Conservation (phyloP, 179 eudicot genomes). For the Patellifolia procumbens region DNA sequence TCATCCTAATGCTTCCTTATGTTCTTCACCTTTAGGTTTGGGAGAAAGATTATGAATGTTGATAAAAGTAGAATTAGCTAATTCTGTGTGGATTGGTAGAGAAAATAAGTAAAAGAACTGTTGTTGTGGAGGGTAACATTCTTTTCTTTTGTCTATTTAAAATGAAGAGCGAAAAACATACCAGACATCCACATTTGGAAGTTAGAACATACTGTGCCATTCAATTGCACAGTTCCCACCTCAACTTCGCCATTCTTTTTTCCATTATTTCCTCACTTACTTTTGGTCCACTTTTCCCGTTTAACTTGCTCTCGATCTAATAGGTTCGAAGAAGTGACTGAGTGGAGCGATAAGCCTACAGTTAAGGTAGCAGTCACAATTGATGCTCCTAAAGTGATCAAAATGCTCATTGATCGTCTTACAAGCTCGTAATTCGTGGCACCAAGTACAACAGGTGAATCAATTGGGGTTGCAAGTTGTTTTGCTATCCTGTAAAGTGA, state of each 20-base stretch:
- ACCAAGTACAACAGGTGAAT: not conserved
- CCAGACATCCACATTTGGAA: too few species aligned
- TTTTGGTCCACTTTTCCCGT: not conserved
- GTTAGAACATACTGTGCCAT: not conserved
- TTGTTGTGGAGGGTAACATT: too few species aligned
- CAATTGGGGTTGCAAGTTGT: not conserved
- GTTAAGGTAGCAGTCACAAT: slow-evolving; percentile 97
- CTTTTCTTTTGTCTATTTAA: too few species aligned
- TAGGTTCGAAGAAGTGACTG: slow-evolving; percentile 79
- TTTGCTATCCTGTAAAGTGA: not conserved
- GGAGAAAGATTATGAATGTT: too few species aligned
- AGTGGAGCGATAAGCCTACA: slow-evolving; percentile 80
- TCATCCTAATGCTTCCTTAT: too few species aligned
- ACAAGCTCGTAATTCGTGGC: slow-evolving; percentile 35
- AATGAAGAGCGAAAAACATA: too few species aligned
- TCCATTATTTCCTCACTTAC: not conserved
- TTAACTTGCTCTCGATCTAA: not conserved
- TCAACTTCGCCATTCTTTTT: too few species aligned
- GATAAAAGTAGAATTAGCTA: too few species aligned
- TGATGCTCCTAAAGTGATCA: slow-evolving; percentile 71
- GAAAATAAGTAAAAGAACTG: too few species aligned
- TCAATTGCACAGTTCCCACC: not conserved
- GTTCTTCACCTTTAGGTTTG: too few species aligned
- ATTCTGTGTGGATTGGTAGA: too few species aligned
- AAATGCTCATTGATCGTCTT: slow-evolving; percentile 85